Evolutionary conservation across 2,329 filamentous ascomycete species (phyloP), one percentile per base, ranked within the genome.

Genomic region (Clonostachys byssicola): DNA sequence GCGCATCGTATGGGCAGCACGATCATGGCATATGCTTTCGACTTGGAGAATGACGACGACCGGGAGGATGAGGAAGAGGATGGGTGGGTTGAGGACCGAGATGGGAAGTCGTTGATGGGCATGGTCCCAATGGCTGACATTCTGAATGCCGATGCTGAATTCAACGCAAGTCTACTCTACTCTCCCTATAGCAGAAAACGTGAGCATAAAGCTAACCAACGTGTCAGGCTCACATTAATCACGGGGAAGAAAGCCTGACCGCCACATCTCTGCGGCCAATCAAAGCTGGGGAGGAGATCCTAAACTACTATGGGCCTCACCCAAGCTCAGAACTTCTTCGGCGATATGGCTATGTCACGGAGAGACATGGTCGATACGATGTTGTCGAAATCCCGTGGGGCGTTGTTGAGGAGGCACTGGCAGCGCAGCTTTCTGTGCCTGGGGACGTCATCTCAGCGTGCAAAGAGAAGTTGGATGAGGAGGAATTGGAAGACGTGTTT

Each of bases 1-100:
- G 86, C 88, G 45, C 90, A 95, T 62, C 77, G 82, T 9, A 92
- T 95, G 85, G 91, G 88, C 2, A 92, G 86, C 51, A 83, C 87
- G 14, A 92, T 96, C 54, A 95, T 96, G 90, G 86, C 90, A 0
- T 96, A 95, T 61, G 90, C 90, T 0, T 96, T 96, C 61, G 91
- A 96, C 55, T 78, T 95, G 7, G 79, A 81, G 43, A 73, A 72
- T 8, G 69, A 74, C 0, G 78, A 83, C 5, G 74, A 83, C 5
- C 73, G 80, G 1, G 63, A 70, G 0, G 80, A 82, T 14, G 74
- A 79, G 4, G 78, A 83, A 12, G 71, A 78, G 7, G 82, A 83
- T 20, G 82, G 80, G 40, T 86, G 85, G 71, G 74, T 86, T 2
- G 82, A 85, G 48, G 83, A 87, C 47, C 74, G 75, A 44, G 74